Evolutionary conservation across 495 filamentous ascomycete species (phyloP).

Genomic region (Recurvomyces mirabilis): DNA sequence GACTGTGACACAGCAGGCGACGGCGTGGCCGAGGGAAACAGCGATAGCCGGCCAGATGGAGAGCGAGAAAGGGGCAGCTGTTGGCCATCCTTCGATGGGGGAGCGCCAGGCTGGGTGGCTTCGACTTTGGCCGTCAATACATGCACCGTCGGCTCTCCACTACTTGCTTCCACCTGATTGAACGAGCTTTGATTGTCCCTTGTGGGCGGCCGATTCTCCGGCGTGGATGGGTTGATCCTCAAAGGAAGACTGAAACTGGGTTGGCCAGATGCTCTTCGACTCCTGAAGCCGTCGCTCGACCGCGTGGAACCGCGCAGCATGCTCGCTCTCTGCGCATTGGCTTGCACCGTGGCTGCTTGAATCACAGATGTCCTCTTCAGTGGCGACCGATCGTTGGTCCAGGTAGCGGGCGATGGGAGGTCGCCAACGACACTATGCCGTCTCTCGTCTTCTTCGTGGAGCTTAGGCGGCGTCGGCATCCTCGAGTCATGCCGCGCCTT

Average conservation of each 20-base stretch:
- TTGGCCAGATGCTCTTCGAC: too few species aligned
- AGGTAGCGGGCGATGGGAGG: slow-evolving; percentile 2
- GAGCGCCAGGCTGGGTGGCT: neutral
- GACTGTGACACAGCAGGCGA: too few species aligned
- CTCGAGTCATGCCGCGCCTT: slow-evolving; percentile 11
- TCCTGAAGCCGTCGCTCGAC: too few species aligned
- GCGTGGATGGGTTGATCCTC: slow-evolving; percentile 17
- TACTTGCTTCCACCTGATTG: slow-evolving; percentile 3
- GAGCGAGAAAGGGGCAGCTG: neutral
- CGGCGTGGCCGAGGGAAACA: too few species aligned
- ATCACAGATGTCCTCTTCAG: slow-evolving; percentile 3
- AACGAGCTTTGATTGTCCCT: slow-evolving; percentile 3
- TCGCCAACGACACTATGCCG: slow-evolving; percentile 11
- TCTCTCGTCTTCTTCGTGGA: neutral
- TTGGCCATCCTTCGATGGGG: neutral
- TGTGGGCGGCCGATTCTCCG: slow-evolving; percentile 6
- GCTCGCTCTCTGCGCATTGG: neutral
- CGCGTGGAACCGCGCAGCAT: neutral
- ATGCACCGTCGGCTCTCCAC: slow-evolving; percentile 1
- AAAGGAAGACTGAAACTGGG: slow-evolving; percentile 14
- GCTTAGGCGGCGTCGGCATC: neutral
- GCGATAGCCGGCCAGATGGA: slow-evolving; percentile 6
- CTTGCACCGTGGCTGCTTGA: neutral
- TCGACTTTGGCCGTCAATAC: slow-evolving; percentile 12
- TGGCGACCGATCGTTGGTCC: neutral